Evolutionary conservation across 1,284 basidiomycete genomes (phyloP), one percentile per base, ranked within the genome.

Genomic region (Boletus coffeatus): DNA sequence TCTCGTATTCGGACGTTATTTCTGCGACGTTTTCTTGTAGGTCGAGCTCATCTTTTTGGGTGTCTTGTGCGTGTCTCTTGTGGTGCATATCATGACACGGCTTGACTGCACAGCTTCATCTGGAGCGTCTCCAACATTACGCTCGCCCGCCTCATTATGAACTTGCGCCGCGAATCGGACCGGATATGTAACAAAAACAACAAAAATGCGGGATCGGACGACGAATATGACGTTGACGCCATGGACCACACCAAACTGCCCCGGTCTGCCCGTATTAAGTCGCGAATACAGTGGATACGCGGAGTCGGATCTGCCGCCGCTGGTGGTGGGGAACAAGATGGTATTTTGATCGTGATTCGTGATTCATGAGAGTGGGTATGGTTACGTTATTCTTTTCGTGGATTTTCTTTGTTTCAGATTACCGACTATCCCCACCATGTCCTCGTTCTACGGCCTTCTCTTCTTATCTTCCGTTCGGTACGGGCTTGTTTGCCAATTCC

Each of bases 41-140:
- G 18, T 62, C 14, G 70, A 70, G 32, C 66, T 72, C 48, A 56
- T 58, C 2, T 71, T 75, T 16, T 43, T 76, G 55, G 70, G 70
- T 57, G 58, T 74, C 61, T 74, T 73, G 76, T 75, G 25, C 2
- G 69, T 70, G 14, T 59, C 55, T 50, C 18, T 50, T 50, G 48
- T 21, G 5, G 18, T 3, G 16, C 16, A 9, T 16, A 43, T 50
- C 7, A 43, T n/a, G 8, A n/a, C 41, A 16, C 16, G 39, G 10
- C 16, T 21, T 21, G 21, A 21, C 48, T 4, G n/a, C 37, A 8
- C 60, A 81, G 80, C 62, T 76, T 80, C 66, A 64, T 78, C 8
- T 81, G 78, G 77, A 74, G 75, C 58, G 57, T 73, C 6, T 73
- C 71, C 43, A 79, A 76, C 34, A 68, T 78, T 3, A 77, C 77